Conservation (phyloP, 148 eudicot genomes). For the Rhododendron kiyosumense region DNA sequence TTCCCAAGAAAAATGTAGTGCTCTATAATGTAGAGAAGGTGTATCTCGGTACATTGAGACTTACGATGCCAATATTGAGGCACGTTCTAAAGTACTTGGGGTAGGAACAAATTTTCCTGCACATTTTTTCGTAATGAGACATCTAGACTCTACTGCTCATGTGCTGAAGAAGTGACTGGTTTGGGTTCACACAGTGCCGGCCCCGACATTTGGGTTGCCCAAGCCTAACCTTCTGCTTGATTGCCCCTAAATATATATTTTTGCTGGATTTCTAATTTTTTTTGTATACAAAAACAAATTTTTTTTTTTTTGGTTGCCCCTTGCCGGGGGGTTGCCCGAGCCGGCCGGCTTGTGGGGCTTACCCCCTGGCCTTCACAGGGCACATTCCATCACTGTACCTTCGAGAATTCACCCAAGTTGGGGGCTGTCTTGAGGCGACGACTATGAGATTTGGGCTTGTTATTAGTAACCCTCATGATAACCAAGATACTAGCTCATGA, state of each 20-base stretch:
- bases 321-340: too few species aligned
- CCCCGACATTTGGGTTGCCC: too few species aligned
- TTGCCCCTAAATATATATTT: too few species aligned
- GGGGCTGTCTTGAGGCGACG: background rate
- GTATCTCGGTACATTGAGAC: background rate
- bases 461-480: background rate
- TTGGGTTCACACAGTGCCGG: too few species aligned
- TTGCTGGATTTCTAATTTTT: too few species aligned
- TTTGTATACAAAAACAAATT: too few species aligned
- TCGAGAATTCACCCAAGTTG: background rate
- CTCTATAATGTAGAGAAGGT: background rate
- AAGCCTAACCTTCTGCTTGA: too few species aligned
- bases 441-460: background rate
- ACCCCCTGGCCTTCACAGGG: too few species aligned
- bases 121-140: background rate
- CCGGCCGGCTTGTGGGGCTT: too few species aligned
- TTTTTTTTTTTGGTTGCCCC: too few species aligned
- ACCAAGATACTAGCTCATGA: background rate
- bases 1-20: background rate
- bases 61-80: background rate
- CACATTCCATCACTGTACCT: background rate
- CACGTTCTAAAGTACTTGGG: background rate
- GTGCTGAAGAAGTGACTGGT: background rate
- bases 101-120: background rate
- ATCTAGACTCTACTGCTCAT: background rate